Conservation (phyloP, 2,329 filamentous ascomycete genomes). For the Stagonosporopsis tanaceti region DNA sequence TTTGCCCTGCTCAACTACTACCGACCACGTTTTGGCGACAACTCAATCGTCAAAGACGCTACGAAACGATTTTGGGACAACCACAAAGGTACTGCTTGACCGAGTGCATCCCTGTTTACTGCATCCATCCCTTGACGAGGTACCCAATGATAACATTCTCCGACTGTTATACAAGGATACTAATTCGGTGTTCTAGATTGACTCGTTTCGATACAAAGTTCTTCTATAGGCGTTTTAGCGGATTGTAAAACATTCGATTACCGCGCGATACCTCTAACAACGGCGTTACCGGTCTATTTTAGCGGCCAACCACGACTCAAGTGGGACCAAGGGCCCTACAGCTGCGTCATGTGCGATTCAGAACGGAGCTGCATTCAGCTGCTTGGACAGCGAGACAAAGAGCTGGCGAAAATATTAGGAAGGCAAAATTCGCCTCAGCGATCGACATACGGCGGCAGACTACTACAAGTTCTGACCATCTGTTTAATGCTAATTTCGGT, state of each 20-base stretch:
- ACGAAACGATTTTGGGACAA: slow-evolving; percentile 66
- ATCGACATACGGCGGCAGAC: slow-evolving; percentile 22
- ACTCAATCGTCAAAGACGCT: slow-evolving; percentile 58
- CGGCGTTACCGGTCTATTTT: slow-evolving; percentile 40
- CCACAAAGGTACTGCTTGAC: slow-evolving; percentile 41
- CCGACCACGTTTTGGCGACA: slow-evolving; percentile 69
- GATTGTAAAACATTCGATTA: slow-evolving; percentile 20
- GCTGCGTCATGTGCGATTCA: slow-evolving; percentile 27
- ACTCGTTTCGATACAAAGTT: slow-evolving; percentile 12
- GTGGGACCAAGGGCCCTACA: slow-evolving; percentile 20
- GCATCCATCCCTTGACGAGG: slow-evolving; percentile 15
- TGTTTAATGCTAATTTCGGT: slow-evolving; percentile 48
- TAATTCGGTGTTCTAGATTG: slow-evolving; percentile 14
- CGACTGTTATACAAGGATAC: not conserved
- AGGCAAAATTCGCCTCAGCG: slow-evolving; percentile 21
- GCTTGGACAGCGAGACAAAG: slow-evolving; percentile 26
- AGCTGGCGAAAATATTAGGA: slow-evolving; percentile 16
- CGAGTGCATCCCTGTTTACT: slow-evolving; percentile 15
- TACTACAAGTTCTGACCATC: slow-evolving; percentile 32
- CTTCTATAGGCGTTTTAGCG: slow-evolving; percentile 25
- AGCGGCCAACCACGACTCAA: slow-evolving; percentile 22
- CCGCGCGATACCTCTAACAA: slow-evolving; percentile 39
- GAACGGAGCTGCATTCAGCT: slow-evolving; percentile 26
- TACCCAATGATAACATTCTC: slow-evolving; percentile 9
- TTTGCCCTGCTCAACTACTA: slow-evolving; percentile 90